These are phyloP conservation scores for Salvia rosmarinus DNA, from an alignment of 257 asterid genomes.

Conservation along the genomic window DNA sequence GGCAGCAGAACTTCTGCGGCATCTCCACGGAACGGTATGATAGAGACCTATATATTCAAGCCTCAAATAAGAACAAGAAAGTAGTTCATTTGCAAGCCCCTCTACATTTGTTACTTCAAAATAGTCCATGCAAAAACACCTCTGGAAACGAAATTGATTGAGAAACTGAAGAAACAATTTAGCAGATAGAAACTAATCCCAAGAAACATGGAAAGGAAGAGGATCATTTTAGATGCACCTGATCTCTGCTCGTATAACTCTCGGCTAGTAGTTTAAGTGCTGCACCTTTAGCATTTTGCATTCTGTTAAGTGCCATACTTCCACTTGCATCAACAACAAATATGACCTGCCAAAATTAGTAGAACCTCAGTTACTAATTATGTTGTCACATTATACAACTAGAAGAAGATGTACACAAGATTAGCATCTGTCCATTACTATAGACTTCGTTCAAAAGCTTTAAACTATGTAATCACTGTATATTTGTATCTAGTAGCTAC, in stretches of 20 bases:
- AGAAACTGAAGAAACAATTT: slow-evolving; percentile 17
- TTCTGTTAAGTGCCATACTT: slow-evolving; percentile 97
- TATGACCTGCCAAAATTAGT: slow-evolving; percentile 63
- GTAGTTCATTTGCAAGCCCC: slow-evolving; percentile 7
- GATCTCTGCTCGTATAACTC: slow-evolving; percentile 99
- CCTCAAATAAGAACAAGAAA: slow-evolving; percentile 29
- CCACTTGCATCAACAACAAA: slow-evolving; percentile 99
- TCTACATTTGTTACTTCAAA: not conserved
- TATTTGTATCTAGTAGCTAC: not conserved
- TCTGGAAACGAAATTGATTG: not conserved
- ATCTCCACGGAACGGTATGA: slow-evolving; percentile 99
- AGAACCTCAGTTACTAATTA: not conserved
- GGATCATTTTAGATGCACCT: slow-evolving; percentile 52
- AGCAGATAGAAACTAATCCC: not conserved
- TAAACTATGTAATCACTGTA: not conserved
- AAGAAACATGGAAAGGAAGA: slow-evolving; percentile 13
- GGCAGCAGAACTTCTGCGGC: slow-evolving; percentile 98
- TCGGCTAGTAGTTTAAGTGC: slow-evolving; percentile 95
- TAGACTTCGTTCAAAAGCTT: not conserved
- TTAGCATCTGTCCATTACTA: slow-evolving; percentile 1
- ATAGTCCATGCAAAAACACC: not conserved
- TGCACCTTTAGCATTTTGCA: slow-evolving; percentile 99
- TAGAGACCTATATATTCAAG: slow-evolving; percentile 65
- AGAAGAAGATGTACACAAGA: slow-evolving; percentile 5
- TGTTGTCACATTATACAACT: not conserved